Evolutionary conservation across 2,329 filamentous ascomycete genomes (phyloP), one percentile per base, ranked within the genome.

Genomic region (Tolypocladium endophyticum): DNA sequence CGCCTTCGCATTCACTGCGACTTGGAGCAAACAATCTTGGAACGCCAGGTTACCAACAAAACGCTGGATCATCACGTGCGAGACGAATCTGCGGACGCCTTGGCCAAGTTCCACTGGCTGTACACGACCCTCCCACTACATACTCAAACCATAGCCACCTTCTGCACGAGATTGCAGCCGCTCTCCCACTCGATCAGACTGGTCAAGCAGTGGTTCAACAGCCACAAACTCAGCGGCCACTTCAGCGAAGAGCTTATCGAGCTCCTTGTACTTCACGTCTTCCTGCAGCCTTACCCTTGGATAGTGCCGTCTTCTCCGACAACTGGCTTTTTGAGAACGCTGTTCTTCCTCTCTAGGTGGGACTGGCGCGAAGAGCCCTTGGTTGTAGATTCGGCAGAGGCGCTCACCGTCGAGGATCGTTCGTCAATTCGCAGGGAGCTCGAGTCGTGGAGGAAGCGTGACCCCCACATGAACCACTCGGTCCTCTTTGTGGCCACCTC

Each of bases 1-100:
- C 88, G 93, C 6, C 76, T 97, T 36, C 87, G 93, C 54, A 90
- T 97, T 61, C 87, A 95, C 68, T 90, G 92, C 71, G 94, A 97
- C 62, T 83, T 92, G 55, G 94, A 97, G 69, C 86, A 91, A 65
- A 84, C 82, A 0, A 79, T 97, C 0, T 81, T 97, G 5, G 87
- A 94, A 65, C 85, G 87, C n/a, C 84, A 86, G 61, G 78, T 91
- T 55, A 90, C 88, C 69, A 87, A 92, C 69, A 91, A 88, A 69
- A 81, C 81, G 0, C 73, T 87, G 2, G 85, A 87, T 58, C 82
- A 83, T 20, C 81, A 82, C 53, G 77, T 81, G 23, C 86, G 89
- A 60, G 87, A 92, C 63, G 82, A 88, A 52, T 82, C 88, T 28
- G 86, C 88, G 9, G 77, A 82, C 28, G 86, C 88, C 3, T 81